Conservation (phyloP, 2,329 filamentous ascomycete genomes). For the Beauveria bassiana region DNA sequence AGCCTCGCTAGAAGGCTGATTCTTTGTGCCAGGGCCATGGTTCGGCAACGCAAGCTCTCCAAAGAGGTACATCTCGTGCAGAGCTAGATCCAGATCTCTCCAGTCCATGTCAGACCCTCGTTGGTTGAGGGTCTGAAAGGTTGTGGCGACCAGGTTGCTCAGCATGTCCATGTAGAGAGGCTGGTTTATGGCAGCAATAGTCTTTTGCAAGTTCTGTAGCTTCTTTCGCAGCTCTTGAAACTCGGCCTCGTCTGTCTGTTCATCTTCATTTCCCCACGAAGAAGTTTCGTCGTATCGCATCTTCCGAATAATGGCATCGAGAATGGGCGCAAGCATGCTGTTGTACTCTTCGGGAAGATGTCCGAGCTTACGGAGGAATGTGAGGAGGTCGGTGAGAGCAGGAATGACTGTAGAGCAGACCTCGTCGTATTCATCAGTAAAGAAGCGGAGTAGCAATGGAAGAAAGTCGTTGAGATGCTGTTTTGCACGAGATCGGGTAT, state of each 20-base stretch:
- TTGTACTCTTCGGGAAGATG: slow-evolving; percentile 66
- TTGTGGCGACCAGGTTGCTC: slow-evolving; percentile 78
- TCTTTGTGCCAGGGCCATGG: slow-evolving; percentile 79
- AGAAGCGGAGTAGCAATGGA: slow-evolving; percentile 83
- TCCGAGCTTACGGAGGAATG: slow-evolving; percentile 76
- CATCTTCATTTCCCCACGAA: slow-evolving; percentile 87
- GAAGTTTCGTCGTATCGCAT: slow-evolving; percentile 97
- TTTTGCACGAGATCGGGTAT: slow-evolving; percentile 67
- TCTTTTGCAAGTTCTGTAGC: slow-evolving; percentile 85
- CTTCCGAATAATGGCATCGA: slow-evolving; percentile 88
- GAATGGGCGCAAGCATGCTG: slow-evolving; percentile 76
- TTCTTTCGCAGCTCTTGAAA: slow-evolving; percentile 91
- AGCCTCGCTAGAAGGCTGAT: slow-evolving; percentile 69
- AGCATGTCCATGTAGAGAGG: slow-evolving; percentile 80
- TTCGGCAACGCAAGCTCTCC: slow-evolving; percentile 88
- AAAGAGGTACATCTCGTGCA: slow-evolving; percentile 94
- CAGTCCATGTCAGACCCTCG: slow-evolving; percentile 74
- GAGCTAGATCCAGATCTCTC: slow-evolving; percentile 87
- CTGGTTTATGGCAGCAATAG: slow-evolving; percentile 83
- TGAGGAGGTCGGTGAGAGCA: slow-evolving; percentile 84
- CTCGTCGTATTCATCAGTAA: slow-evolving; percentile 96
- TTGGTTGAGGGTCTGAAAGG: slow-evolving; percentile 72
- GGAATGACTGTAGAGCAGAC: slow-evolving; percentile 94
- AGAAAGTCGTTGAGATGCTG: slow-evolving; percentile 76
- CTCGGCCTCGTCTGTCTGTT: slow-evolving; percentile 93